phyloP scores from a whole-genome alignment of 345 rosid species.

The Eucalyptus curtisii region DNA sequence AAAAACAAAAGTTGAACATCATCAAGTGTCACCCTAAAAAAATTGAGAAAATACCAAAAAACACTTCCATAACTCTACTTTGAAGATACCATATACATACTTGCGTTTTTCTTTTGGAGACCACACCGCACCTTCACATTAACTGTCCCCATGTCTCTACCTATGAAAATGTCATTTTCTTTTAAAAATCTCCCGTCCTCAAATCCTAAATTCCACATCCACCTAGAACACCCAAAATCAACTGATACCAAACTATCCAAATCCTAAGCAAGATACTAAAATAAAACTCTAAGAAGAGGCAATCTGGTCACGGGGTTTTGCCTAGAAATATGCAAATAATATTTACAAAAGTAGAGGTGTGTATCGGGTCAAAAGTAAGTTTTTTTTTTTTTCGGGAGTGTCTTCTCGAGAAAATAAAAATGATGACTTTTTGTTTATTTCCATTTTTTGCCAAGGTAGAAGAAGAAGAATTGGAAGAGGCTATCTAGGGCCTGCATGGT shows the following conservation, averaged over 20 bases:
- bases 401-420: neutral
- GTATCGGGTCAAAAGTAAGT: neutral
- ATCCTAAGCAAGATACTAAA: neutral
- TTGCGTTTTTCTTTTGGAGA: neutral
- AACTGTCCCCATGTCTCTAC: neutral
- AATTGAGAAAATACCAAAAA: neutral
- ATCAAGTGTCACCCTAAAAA: neutral
- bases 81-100: neutral
- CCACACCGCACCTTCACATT: neutral
- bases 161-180: neutral
- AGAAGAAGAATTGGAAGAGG: neutral
- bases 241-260: neutral
- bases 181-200: neutral
- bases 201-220: neutral
- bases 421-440: neutral
- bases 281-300: neutral
- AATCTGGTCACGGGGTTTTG: neutral
- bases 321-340: neutral
- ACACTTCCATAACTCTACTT: neutral
- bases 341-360: neutral
- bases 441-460: neutral
- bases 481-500: too few species aligned
- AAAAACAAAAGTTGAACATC: neutral
- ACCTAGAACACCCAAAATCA: neutral
- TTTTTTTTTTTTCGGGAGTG: neutral